Base-by-base conservation (phyloP, 2,329 filamentous ascomycete species). In the Exophiala alcalophila region DNA sequence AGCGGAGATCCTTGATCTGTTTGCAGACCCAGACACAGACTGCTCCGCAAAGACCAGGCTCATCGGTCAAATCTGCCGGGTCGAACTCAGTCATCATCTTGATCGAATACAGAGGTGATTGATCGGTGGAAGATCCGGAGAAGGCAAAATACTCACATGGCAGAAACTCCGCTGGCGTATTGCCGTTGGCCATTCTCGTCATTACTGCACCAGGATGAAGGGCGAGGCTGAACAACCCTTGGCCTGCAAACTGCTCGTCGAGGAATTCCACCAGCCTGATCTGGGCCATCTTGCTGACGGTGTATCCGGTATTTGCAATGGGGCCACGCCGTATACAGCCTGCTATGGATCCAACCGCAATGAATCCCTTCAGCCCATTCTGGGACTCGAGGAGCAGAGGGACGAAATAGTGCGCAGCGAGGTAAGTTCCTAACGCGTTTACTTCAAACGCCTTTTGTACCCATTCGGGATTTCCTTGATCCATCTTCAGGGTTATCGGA, bases 221-320 rank as follows among this genome's bases (percentile, higher is more conserved):
- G 14, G 57, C 57, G 19, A 60, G 58, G 18, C 50, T 53, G 24
- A 59, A 51, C 28, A 67, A 23, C 1, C 40, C 49, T 15, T 49
- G 26, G 11, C 24, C 29, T 7, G 55, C 50, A 38, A 61, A 64
- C 50, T 65, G 60, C 42, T 67, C 62, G 26, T 62, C 56, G 2
- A 68, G 41, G 44, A 67, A 60, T 45, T 68, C 66, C 18, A 66
- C 53, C 12, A 69, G 37, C 19, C 63, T 59, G 10, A 60, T 55
- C 43, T 66, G 63, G 4, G 64, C 64, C 25, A 59, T 55, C 45
- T 68, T 68, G 40, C 56, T 61, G 11, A 65, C 58, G 29, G 57
- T 63, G 48, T 66, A 66, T 21, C 61, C 60, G 11, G 59, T 54
- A 47, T 67, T 70, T 2, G 65, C 68, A 33, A 68, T 64, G 4